Base-by-base conservation (phyloP, 257 asterid species). In the Solanum sejunctum region DNA sequence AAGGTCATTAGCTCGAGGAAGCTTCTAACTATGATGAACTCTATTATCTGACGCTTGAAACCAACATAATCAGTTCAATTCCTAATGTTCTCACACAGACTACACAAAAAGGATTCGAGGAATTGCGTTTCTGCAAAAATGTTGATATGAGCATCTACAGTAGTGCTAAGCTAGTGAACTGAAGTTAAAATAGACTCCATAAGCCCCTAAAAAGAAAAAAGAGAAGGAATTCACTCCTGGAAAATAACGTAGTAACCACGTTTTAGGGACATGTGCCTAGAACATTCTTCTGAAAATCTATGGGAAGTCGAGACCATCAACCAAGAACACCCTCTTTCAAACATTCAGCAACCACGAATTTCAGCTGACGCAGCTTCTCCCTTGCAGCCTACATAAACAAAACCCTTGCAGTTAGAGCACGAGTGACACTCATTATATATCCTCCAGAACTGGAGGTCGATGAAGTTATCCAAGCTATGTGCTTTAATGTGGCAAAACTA, bases 321-420 rank as follows among this genome's bases (percentile, higher is more conserved):
- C 92, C 85, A 80, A 89, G 79, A 47, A 85, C 88, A 56, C 90
- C 91, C 60, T 92, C 90, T 81, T 88, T 84, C 82, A 91, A 81
- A 70, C 92, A 92, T 87, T 91, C 92, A 8, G 95, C 95, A 56
- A 94, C 88, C 78, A 87, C 92, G 78, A 85, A 73, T 90, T 92
- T 94, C 93, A 96, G 85, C 84, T 88, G 98, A 84, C 88, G 89
- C 99, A 93, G 91, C 93, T 93, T 93, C 89, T 86, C 88, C 85
- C 88, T 91, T 63, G 94, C 95, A 88, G 89, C 86, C 99, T 96
- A 94, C 95, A 90, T 87, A 67, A 79, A 84, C 15, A 21, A 36
- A 56, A 88, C 61, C 55, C 52, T 63, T 83, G 84, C 73, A 70
- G 49, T 78, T 10, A 51, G 82, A 23, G 63, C 82, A 75, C 17